Evolutionary conservation across 345 rosid species (phyloP).

Genomic region (Brassica cretica): DNA sequence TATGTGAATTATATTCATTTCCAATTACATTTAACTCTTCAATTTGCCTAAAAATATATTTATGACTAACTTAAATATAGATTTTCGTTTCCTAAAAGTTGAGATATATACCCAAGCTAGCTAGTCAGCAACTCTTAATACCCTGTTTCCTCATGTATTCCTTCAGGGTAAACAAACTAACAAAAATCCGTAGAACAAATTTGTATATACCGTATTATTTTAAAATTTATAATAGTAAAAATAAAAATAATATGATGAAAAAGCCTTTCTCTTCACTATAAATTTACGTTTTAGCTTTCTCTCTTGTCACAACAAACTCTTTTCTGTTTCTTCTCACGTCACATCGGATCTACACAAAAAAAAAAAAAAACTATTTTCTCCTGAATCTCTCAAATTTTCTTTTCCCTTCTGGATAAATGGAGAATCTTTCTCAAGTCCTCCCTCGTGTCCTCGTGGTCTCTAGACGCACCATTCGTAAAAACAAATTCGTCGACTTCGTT

Average conservation of each 20-base stretch:
- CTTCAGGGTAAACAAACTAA: background rate
- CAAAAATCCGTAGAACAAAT: constrained; percentile 4
- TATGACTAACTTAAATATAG: background rate
- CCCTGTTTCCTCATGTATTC: constrained; percentile 19
- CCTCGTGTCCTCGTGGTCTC: constrained; percentile 69
- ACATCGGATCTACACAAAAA: constrained; percentile 25
- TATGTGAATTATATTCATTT: constrained; percentile 23
- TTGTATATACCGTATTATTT: background rate
- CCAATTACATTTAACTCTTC: background rate
- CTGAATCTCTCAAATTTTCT: background rate
- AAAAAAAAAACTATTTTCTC: constrained; percentile 25
- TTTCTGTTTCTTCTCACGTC: constrained; percentile 24
- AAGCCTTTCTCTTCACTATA: constrained; percentile 15
- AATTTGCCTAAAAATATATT: background rate
- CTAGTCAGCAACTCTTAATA: constrained; percentile 15
- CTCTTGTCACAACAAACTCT: constrained; percentile 13
- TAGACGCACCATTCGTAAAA: constrained; percentile 59
- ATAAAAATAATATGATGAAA: background rate
- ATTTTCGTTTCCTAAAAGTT: background rate
- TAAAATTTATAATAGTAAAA: background rate
- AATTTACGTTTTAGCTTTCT: constrained; percentile 13
- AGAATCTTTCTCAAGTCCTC: constrained; percentile 51
- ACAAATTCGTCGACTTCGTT: constrained; percentile 66
- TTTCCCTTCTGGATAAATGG: constrained; percentile 10
- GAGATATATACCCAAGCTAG: constrained; percentile 10